Evolutionary conservation across 208 protist genomes (phyloP).

Genomic region (Trypanosoma conorhini): DNA sequence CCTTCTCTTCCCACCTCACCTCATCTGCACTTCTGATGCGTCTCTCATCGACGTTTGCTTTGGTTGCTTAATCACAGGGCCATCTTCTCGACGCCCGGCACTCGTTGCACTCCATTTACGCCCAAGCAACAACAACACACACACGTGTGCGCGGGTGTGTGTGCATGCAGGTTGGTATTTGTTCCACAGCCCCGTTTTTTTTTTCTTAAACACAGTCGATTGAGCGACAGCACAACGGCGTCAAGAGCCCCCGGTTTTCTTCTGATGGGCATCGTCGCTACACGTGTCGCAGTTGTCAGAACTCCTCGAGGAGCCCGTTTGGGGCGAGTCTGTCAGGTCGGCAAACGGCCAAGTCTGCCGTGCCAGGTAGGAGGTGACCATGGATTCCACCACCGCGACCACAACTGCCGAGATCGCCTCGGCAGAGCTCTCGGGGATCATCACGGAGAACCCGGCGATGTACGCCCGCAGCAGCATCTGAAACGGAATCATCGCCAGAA

Average conservation of each 20-base stretch:
- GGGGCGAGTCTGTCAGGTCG: conserved; percentile 20
- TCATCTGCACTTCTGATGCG: neutral
- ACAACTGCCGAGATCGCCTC: conserved; percentile 53
- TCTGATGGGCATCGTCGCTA: conserved; percentile 14
- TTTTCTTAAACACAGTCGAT: neutral
- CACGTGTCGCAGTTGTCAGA: conserved; percentile 12
- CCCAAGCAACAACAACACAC: neutral
- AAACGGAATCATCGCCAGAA: conserved; percentile 52
- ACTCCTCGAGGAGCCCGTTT: neutral
- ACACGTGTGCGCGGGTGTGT: neutral
- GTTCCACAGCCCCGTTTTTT: neutral
- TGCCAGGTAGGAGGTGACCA: conserved; percentile 59
- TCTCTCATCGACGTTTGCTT: neutral
- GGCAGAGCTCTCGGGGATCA: conserved; percentile 62
- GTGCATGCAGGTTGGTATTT: neutral
- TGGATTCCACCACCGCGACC: conserved; percentile 47
- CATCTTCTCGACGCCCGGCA: neutral
- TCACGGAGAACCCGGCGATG: conserved; percentile 74
- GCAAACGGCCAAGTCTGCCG: conserved; percentile 72
- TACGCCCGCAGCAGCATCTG: conserved; percentile 71
- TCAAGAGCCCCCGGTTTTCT: neutral
- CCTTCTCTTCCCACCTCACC: neutral
- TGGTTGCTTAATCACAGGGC: neutral
- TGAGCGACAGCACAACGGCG: neutral
- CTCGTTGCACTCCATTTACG: neutral